These are phyloP conservation scores for Cudoniella acicularis DNA, from an alignment of 495 filamentous ascomycete species.

Conservation along the genomic window DNA sequence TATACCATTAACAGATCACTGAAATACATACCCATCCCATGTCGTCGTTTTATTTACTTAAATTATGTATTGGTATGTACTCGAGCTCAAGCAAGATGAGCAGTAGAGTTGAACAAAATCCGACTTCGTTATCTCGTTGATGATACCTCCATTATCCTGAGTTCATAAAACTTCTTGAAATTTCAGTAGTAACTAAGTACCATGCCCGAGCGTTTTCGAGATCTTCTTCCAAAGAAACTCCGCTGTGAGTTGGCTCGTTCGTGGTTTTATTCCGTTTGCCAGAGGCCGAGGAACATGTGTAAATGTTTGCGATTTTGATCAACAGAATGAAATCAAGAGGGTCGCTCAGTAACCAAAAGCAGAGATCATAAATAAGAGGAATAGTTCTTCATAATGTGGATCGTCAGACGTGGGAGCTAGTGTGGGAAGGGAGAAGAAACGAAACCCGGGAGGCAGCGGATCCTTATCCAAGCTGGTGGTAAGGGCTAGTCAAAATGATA, in stretches of 20 bases:
- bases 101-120: conserved; percentile 1
- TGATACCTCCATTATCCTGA: conserved; percentile 1
- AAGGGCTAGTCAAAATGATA: not conserved
- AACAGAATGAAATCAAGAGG: no score
- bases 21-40: conserved; percentile 31
- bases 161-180: not conserved
- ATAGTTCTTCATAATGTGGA: no score
- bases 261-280: no score
- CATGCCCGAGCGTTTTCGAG: no score
- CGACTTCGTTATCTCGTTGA: conserved; percentile 6
- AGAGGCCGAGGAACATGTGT: no score
- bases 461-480: not conserved
- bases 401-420: not conserved
- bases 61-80: conserved; percentile 14
- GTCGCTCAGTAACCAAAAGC: no score
- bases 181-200: no score
- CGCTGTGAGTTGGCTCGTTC: no score
- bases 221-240: no score
- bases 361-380: no score
- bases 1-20: no score
- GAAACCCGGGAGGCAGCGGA: not conserved
- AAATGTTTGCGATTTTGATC: no score
- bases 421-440: not conserved
- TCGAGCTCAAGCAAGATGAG: not conserved
- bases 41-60: conserved; percentile 11